Base-by-base conservation (phyloP, 768 basidiomycete genomes). In the Steccherinum ochraceum region DNA sequence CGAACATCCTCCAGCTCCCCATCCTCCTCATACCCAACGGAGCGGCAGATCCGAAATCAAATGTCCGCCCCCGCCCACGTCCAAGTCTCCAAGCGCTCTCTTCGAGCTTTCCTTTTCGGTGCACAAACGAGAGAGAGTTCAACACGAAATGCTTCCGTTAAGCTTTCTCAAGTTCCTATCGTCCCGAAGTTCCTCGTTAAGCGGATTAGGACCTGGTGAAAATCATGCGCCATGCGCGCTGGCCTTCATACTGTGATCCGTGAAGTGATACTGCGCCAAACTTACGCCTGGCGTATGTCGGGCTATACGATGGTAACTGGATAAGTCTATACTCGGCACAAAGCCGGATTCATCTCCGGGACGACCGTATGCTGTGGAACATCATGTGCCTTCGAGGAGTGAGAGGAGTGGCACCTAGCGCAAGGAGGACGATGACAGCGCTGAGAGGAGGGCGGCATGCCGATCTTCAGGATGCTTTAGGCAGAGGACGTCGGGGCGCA, bases 101-200 rank as follows among this genome's bases (percentile, higher is more conserved):
- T 46, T 56, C 23, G 45, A 53, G 30, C 4, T 52, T 58, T 50
- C 57, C 57, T 56, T 52, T 51, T 42, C 35, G 12, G 57, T 24
- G 23, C 3, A 52, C 51, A 56, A 48, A 47, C 26, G 24, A 39
- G 1, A 41, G 20, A 49, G 39, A 16, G 48, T 24, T 43, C 41
- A 23, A 43, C 10, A n/a, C 41, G 19, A 43, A 43, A 19, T 43
- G 18, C 10, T 43, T 43, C 21, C 21, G 16, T 43, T n/a, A 43
- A 35, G 30, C 30, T 35, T 35, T n/a, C n/a, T n/a, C 30, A 16
- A 35, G 30, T 7, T 7, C 16, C 30, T 35, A 35, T 35, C 30
- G 30, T 35, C 16, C 30, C 30, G 30, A 35, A 35, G 7, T 35
- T 35, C 30, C 16, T 35, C 30, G 30, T 35, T 35, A 7, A 35